Evolutionary conservation across 148 eudicot species (phyloP), one percentile per base, ranked within the genome.

Genomic region (Rhododendron kiyosumense): DNA sequence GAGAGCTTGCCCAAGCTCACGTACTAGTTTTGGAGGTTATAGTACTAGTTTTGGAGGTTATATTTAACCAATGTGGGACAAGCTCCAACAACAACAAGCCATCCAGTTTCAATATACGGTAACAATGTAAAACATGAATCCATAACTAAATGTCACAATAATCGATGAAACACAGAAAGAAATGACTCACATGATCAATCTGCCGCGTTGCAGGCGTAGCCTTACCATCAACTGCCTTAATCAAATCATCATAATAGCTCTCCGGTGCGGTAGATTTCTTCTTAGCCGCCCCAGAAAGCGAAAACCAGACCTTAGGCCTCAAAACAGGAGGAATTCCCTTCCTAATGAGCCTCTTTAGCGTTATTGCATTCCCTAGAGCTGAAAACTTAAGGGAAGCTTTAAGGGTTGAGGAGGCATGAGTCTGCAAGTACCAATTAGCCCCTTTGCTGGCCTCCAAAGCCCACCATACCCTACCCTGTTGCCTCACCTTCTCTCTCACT

Each of bases 191-290:
- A 86, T 97, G 99, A 95, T 97, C 98, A 86, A 97, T 97, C 92
- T 97, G 99, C 83, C 92, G 89, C 2, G 98, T 97, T 5, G 99
- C 98, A 13, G 98, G 84, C 9, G 99, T 97, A 87, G 90, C 91
- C 88, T 93, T 92, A 61, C 94, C 98, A 73, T 92, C 93, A 43
- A 94, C 96, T 6, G 98, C 99, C 85, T 80, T 82, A 20, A 85
- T 93, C 81, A 97, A 87, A 91, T 97, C 99, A 90, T 85, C 80
- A 86, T 95, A 97, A 88, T 97, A 97, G 89, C 94, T 95, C 14
- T 95, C 96, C 5, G 99, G 99, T 18, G 91, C 98, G 0, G 98
- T 97, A 15, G 99, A 95, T 86, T 95, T 97, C 91, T 97, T 97
- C 94, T 97, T 97, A 26, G 96, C 98, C 17, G 98, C 99, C 63